A percentile compares a stretch with the other conserved stretches of the same genome.
These are phyloP conservation scores for Suillus occidentalis DNA, from an alignment of 768 basidiomycete species.

Conservation along the genomic window DNA sequence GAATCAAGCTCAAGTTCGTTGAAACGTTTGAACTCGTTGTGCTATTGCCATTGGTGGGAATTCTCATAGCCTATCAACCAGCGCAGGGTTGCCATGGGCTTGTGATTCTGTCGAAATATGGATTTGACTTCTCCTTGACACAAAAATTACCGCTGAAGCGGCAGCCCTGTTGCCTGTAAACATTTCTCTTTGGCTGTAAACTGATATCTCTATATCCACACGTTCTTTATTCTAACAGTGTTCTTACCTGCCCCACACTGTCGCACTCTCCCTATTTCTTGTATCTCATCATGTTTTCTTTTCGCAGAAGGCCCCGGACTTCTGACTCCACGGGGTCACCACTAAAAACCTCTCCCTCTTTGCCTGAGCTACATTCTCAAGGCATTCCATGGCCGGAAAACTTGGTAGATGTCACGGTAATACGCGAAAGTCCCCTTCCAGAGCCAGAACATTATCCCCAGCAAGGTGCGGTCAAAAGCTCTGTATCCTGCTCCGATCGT, in stretches of 20 bases:
- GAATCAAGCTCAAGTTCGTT: conserved; percentile 11
- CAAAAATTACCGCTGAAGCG: background rate
- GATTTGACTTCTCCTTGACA: conserved; percentile 21
- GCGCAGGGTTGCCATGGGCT: background rate
- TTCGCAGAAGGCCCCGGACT: conserved; percentile 63
- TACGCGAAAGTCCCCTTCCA: conserved; percentile 46
- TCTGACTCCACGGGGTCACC: conserved; percentile 40
- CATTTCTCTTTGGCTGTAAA: conserved; percentile 13
- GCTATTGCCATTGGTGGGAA: background rate
- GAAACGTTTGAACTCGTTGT: background rate
- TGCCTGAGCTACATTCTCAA: conserved; percentile 73
- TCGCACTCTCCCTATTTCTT: conserved; percentile 19
- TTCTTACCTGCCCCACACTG: background rate
- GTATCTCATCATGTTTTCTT: conserved; percentile 61
- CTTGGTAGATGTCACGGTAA: conserved; percentile 70
- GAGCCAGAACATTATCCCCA: conserved; percentile 35
- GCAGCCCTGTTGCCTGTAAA: conserved; percentile 12
- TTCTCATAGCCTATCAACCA: background rate
- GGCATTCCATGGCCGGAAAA: conserved; percentile 85
- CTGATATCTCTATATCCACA: conserved; percentile 7
- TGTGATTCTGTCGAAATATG: conserved; percentile 7
- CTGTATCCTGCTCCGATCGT: conserved; percentile 53
- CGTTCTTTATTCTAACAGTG: conserved; percentile 28
- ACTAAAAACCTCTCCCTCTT: conserved; percentile 75
- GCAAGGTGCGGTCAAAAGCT: conserved; percentile 73